Evolutionary conservation across 2,329 filamentous ascomycete species (phyloP).

Genomic region (Cladosporium sp.): DNA sequence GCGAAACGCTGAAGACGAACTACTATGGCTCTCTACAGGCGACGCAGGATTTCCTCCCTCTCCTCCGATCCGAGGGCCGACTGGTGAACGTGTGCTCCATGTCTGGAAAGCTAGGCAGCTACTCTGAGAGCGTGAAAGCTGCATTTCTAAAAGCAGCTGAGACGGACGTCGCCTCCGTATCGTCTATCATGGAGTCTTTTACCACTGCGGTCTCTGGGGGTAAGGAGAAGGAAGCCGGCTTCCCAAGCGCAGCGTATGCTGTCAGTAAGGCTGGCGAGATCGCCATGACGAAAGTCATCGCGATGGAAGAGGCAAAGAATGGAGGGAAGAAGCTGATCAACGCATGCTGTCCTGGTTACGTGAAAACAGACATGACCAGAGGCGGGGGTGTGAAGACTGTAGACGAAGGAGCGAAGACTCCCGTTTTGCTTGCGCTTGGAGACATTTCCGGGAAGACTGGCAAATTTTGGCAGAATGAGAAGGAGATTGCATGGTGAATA

Average conservation of each 20-base stretch:
- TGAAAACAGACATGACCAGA: conserved; percentile 43
- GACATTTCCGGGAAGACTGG: conserved; percentile 39
- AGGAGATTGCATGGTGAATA: conserved; percentile 35
- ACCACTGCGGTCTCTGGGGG: conserved; percentile 48
- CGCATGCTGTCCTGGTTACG: conserved; percentile 41
- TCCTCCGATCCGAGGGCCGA: conserved; percentile 49
- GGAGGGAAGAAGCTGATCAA: conserved; percentile 37
- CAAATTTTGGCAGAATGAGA: conserved; percentile 41
- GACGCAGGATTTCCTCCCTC: conserved; percentile 49
- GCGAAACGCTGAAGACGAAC: conserved; percentile 53
- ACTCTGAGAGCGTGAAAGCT: conserved; percentile 46
- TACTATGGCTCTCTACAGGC: conserved; percentile 56
- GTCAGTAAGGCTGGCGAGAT: conserved; percentile 44
- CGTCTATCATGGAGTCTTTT: conserved; percentile 54
- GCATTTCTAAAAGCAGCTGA: conserved; percentile 44
- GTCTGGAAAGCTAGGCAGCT: conserved; percentile 50
- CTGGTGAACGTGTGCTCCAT: conserved; percentile 55
- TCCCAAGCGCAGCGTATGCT: conserved; percentile 54
- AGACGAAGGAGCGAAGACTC: conserved; percentile 40
- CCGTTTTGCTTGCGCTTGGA: conserved; percentile 39
- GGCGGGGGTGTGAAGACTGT: conserved; percentile 39
- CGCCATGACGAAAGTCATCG: conserved; percentile 40
- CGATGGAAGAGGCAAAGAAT: conserved; percentile 33
- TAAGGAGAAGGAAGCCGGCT: conserved; percentile 51
- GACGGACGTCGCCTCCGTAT: conserved; percentile 43